Percentiles rank a stretch among this genome's conserved stretches.
Evolutionary conservation across 2,329 filamentous ascomycete genomes (phyloP).

Genomic region (Fusarium illudens): DNA sequence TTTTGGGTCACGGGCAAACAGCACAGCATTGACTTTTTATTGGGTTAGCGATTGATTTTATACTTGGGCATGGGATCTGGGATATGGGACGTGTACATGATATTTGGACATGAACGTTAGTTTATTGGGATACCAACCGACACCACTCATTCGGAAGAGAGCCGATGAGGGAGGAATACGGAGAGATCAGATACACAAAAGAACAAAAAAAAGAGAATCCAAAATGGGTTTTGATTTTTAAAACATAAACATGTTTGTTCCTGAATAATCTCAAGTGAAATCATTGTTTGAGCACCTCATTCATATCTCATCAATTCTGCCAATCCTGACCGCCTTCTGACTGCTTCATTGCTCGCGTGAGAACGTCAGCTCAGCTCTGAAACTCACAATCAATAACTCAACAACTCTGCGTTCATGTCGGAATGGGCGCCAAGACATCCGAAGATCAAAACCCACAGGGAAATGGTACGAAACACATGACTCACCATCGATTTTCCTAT

Average conservation of each 20-base stretch:
- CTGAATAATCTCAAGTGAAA: neutral
- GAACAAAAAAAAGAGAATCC: slow-evolving; percentile 28
- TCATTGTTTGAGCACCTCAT: neutral
- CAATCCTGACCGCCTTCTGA: slow-evolving; percentile 13
- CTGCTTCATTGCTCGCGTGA: neutral
- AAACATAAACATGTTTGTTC: slow-evolving; percentile 3
- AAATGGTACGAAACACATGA: slow-evolving; percentile 43
- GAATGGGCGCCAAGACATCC: slow-evolving; percentile 53
- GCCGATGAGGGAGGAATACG: slow-evolving; percentile 24
- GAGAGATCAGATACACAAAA: slow-evolving; percentile 34
- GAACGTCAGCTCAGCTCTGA: slow-evolving; percentile 7
- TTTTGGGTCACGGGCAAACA: neutral
- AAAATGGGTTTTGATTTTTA: slow-evolving; percentile 23
- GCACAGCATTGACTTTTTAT: slow-evolving; percentile 7
- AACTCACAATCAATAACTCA: slow-evolving; percentile 8
- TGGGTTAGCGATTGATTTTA: slow-evolving; percentile 24
- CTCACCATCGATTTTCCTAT: neutral
- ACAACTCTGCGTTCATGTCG: slow-evolving; percentile 39
- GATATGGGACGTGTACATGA: slow-evolving; percentile 1
- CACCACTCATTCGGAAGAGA: slow-evolving; percentile 8
- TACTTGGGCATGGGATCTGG: slow-evolving; percentile 15
- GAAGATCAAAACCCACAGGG: slow-evolving; percentile 47
- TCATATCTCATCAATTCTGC: slow-evolving; percentile 7
- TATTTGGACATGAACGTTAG: neutral
- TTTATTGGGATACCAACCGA: slow-evolving; percentile 22